These are phyloP conservation scores for Talaromyces proteolyticus DNA, from an alignment of 495 filamentous ascomycete genomes.

Conservation along the genomic window DNA sequence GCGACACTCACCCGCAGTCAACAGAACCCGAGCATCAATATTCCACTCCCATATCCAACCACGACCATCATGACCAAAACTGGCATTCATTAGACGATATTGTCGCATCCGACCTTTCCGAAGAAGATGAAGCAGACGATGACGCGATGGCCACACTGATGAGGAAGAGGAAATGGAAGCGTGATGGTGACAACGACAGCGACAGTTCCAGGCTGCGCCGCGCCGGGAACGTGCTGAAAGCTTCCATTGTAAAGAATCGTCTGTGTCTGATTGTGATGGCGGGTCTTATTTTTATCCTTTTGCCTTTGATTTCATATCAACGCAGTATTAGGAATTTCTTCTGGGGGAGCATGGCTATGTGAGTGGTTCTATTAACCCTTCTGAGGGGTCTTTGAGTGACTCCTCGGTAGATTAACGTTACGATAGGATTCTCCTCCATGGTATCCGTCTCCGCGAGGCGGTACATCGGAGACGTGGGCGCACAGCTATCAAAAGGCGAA, in stretches of 20 bases:
- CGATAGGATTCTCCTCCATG: slow-evolving; percentile 56
- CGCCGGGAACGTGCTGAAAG: not conserved
- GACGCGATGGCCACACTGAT: not conserved
- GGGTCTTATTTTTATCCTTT: slow-evolving; percentile 7
- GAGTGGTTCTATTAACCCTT: not conserved
- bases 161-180: not conserved
- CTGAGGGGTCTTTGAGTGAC: too few relatives aligned
- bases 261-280: slow-evolving; percentile 1
- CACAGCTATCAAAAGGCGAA: slow-evolving; percentile 78
- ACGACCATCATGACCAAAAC: not conserved
- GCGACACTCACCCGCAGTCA: not conserved
- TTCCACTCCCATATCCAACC: not conserved
- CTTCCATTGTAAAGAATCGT: slow-evolving; percentile 3
- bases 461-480: slow-evolving; percentile 66
- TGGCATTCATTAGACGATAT: not conserved
- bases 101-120: slow-evolving; percentile 1
- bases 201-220: not conserved
- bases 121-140: slow-evolving; percentile 1
- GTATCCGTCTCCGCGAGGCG: slow-evolving; percentile 80
- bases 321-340: slow-evolving; percentile 6
- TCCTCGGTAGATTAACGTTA: not conserved
- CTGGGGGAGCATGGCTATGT: slow-evolving; percentile 3
- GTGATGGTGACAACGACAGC: not conserved
- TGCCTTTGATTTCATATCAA: slow-evolving; percentile 5
- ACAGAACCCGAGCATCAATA: not conserved